Base-by-base conservation (phyloP, 2,329 filamentous ascomycete species). In the Fusarium sp. region DNA sequence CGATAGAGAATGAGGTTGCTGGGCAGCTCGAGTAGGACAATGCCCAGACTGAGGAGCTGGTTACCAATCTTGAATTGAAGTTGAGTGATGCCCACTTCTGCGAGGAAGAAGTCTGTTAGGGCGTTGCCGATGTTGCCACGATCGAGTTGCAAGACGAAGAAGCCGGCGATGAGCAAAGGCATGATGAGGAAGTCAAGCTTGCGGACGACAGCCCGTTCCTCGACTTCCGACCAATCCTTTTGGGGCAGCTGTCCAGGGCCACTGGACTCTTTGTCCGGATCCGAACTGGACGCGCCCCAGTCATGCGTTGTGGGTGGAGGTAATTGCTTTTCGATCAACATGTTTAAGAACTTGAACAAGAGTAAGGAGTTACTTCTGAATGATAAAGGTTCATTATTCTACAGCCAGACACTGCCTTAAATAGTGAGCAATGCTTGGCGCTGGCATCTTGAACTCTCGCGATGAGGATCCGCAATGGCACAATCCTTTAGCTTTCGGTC, bases 1-100 rank as follows among this genome's bases (percentile, higher is more conserved):
- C 82, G 80, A 65, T 87, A 85, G 31, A 63, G 60, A 16, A 63
- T 37, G 20, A 65, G 54, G 52, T 67, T 67, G 18, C 64, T 67
- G 33, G 56, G 56, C 27, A 67, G 16, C 64, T 67, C 64, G 10
- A 67, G 48, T 16, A 67, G 35, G 2, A 62, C 29, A 45, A 67
- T 56, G 13, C 64, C 64, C 1, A 84, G 79, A 0, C 83, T 85
- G 2, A 87, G 76, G 35, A 87, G 77, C 66, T 86, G 84, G 13
- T 85, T 81, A 4, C 86, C 86, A 37, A 86, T 79, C 41, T 87
- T 88, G 76, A 86, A 83, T 67, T 88, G 83, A 65, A 86, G 83
- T 6, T 85, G 85, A 4, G 81, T 85, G 69, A 88, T 84, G 9
- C 81, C 79, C 8, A 88, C 81, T 69, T 88, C 86, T 33, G 81